Evolutionary conservation across 2,329 filamentous ascomycete genomes (phyloP), one percentile per base, ranked within the genome.

Genomic region (Ophiostoma australiae): DNA sequence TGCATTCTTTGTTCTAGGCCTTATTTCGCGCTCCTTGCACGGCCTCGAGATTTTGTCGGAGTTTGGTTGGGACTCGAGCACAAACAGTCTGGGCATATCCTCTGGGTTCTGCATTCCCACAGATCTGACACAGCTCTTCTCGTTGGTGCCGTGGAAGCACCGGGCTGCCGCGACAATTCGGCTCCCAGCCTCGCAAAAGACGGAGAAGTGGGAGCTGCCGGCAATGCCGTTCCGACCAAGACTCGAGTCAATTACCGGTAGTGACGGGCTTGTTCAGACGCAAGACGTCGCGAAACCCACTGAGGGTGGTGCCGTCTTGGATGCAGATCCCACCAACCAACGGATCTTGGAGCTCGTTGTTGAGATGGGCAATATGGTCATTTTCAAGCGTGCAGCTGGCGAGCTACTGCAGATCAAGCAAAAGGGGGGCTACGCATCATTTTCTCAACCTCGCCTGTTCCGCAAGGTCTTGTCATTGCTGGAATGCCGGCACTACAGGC

Each of bases 1-100:
- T 0, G 95, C 95, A 0, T 98, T 98, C 80, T 99, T 97, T 76
- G 95, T 97, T 0, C 82, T 99, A 0, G 95, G 95, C 0, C 82
- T 99, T 71, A 94, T 99, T 70, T 97, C 94, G 1, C 87, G 95
- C 70, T 98, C 94, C 69, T 85, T 93, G 10, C 94, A 97, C 77
- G 95, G 95, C 0, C 87, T 98, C 35, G 93, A 97, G 79, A 97
- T 98, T 72, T 82, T 99, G 17, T 90, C 91, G 0, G 92, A 97
- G 77, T 85, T 91, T 77, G 94, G 94, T 13, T 99, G 96, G 96
- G 94, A 97, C 76, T 92, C 93, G 11, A 94, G 93, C 72, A 91
- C 93, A 23, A 94, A 93, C 72, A 87, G 89, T 35, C 86, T 93
- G 77, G 95, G 95, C 20, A 87, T 90, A 72, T 94, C 92, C 0